phyloP scores from a whole-genome alignment of 2,329 filamentous ascomycete genomes.

The Penicillium thymicola region DNA sequence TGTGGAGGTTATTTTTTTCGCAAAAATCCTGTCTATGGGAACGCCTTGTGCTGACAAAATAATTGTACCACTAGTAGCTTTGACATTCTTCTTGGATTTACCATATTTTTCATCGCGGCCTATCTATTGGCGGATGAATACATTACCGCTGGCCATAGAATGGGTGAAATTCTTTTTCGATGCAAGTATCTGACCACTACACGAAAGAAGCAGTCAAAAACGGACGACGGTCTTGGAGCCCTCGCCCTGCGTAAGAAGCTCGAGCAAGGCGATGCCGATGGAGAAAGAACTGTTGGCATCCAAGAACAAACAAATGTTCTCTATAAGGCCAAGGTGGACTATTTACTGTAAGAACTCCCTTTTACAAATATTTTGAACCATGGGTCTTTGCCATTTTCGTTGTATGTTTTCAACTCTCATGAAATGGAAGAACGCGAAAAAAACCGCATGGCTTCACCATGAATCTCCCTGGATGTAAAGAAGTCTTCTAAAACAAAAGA shows the following conservation, averaged over 20 bases:
- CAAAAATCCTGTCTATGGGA: not conserved
- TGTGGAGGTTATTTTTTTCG: not conserved
- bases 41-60: not conserved
- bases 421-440: too few relatives aligned
- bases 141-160: not conserved
- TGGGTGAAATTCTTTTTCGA: not conserved
- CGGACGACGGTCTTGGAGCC: not conserved
- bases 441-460: too few relatives aligned
- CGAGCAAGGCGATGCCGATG: not conserved
- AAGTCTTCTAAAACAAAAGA: too few relatives aligned
- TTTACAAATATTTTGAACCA: too few relatives aligned
- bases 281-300: too few relatives aligned
- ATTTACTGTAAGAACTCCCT: not conserved
- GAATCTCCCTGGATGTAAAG: too few relatives aligned
- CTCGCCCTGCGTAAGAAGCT: not conserved
- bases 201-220: not conserved
- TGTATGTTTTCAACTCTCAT: too few relatives aligned
- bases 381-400: too few relatives aligned
- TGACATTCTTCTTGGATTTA: not conserved
- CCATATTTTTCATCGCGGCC: not conserved
- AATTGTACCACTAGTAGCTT: too few relatives aligned
- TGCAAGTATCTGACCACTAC: not conserved
- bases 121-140: not conserved
- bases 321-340: not conserved
- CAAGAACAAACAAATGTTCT: not conserved